Conservation (phyloP, 306 rosid species). For the Lablab purpureus region DNA sequence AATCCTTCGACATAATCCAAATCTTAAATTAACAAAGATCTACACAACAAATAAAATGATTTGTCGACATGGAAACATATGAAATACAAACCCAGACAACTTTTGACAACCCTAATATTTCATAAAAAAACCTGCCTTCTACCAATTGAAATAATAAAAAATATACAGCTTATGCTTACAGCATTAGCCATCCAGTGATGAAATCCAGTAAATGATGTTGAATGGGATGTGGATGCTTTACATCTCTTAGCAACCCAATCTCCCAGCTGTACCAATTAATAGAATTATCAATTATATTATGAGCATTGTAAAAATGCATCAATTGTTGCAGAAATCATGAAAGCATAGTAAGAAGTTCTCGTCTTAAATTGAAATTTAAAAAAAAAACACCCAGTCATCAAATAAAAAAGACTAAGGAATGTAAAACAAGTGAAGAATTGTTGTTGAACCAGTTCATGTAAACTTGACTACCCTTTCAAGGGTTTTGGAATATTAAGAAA, state of each 20-base stretch:
- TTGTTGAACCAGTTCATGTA: too few relatives aligned
- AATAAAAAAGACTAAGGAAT: not conserved
- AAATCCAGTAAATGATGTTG: slow-evolving; percentile 14
- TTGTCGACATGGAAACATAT: not conserved
- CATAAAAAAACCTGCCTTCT: not conserved
- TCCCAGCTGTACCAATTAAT: slow-evolving; percentile 54
- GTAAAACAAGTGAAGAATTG: not conserved
- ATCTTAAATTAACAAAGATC: too few relatives aligned
- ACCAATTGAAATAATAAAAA: not conserved
- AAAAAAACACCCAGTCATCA: not conserved
- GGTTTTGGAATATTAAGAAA: too few relatives aligned
- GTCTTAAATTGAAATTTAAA: not conserved
- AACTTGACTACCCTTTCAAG: too few relatives aligned
- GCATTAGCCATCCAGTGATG: slow-evolving; percentile 4
- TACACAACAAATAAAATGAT: not conserved
- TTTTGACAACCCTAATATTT: not conserved
- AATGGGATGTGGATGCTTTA: slow-evolving; percentile 41
- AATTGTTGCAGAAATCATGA: not conserved
- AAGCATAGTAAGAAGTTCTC: not conserved
- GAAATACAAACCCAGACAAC: not conserved
- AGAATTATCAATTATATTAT: slow-evolving; percentile 44
- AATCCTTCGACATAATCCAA: too few relatives aligned
- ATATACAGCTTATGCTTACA: slow-evolving; percentile 24
- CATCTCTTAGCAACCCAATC: slow-evolving; percentile 51
- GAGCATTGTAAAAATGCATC: slow-evolving; percentile 29